Conservation (phyloP, 305 asterid species). For the Andrographis paniculata region DNA sequence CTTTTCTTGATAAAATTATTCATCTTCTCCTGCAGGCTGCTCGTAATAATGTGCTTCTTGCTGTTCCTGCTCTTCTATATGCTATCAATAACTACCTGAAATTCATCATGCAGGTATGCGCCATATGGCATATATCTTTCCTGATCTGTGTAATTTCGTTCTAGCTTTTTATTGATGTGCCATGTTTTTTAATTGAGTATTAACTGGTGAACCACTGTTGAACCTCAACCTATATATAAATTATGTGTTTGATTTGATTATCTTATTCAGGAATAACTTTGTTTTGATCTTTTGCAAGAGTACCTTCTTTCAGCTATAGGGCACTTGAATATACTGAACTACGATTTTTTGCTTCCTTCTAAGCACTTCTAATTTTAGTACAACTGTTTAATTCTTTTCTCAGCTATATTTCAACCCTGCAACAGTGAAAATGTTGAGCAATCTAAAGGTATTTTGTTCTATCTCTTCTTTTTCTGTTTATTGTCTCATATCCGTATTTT, state of each 20-base stretch:
- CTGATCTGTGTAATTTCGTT: no score
- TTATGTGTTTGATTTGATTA: no score
- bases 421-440: slow-evolving; percentile 98
- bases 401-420: slow-evolving; percentile 98
- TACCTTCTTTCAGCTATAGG: no score
- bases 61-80: slow-evolving; percentile 69
- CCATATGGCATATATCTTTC: no score
- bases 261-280: no score
- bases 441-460: slow-evolving; percentile 71
- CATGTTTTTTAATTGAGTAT: no score
- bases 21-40: slow-evolving; percentile 52
- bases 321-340: not conserved
- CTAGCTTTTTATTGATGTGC: no score
- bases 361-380: slow-evolving; percentile 1
- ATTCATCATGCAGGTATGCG: slow-evolving; percentile 67
- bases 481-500: not conserved
- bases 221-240: no score
- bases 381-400: slow-evolving; percentile 9
- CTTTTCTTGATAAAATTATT: slow-evolving; percentile 15
- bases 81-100: slow-evolving; percentile 72
- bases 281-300: no score
- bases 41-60: slow-evolving; percentile 56
- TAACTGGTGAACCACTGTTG: no score
- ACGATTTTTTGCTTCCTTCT: slow-evolving; percentile 11
- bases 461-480: not conserved